Evolutionary conservation across 2,329 filamentous ascomycete genomes (phyloP).

Genomic region (Bertia moriformis): DNA sequence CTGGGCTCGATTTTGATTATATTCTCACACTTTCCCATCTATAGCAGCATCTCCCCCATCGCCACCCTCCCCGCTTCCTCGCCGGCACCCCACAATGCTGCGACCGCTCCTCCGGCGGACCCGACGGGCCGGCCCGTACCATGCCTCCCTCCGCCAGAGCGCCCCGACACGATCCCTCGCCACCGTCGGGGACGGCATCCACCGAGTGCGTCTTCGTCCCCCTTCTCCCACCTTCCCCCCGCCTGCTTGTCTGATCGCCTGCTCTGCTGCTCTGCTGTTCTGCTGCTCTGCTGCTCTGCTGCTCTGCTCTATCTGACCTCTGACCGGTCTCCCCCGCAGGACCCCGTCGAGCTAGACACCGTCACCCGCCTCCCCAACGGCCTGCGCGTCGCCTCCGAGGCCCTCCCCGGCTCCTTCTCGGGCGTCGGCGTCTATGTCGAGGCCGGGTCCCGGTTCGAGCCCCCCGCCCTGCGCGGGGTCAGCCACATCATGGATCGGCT

Average conservation of each 20-base stretch:
- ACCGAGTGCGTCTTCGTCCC: background rate
- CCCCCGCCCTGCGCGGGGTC: constrained; percentile 67
- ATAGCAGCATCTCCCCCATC: background rate
- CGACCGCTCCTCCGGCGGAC: background rate
- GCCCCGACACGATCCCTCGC: background rate
- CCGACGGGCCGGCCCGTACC: background rate
- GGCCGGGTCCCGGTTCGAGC: constrained; percentile 88
- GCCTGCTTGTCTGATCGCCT: too few relatives aligned
- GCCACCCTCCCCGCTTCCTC: background rate
- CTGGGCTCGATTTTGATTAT: background rate
- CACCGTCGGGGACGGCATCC: background rate
- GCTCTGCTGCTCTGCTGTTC: too few relatives aligned
- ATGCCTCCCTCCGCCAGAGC: background rate
- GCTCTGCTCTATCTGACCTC: too few relatives aligned
- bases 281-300: too few relatives aligned
- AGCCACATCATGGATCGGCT: constrained; percentile 93
- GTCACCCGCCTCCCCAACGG: constrained; percentile 86
- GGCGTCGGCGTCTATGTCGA: constrained; percentile 93
- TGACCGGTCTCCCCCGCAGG: constrained; percentile 32
- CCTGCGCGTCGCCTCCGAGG: constrained; percentile 84
- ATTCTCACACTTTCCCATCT: background rate
- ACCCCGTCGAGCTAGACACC: constrained; percentile 73
- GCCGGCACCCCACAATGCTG: too few relatives aligned
- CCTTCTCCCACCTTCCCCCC: background rate
- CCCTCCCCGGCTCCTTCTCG: constrained; percentile 83